Evolutionary conservation across 306 rosid genomes (phyloP).

Genomic region (Cercis canadensis): DNA sequence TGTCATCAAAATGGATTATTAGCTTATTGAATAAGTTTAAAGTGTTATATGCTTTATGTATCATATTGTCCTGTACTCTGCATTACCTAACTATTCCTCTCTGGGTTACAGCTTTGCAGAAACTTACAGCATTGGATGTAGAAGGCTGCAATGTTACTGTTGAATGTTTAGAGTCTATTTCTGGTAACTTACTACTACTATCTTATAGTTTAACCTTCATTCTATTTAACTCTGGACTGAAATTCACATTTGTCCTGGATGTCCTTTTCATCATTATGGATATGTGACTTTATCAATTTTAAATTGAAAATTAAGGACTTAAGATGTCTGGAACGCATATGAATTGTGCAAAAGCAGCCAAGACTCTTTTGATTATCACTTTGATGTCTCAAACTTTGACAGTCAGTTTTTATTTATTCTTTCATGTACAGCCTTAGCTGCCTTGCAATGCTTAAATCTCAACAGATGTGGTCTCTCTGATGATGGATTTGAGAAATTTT

Average conservation of each 20-base stretch:
- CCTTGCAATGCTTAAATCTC: constrained; percentile 78
- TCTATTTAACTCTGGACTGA: constrained; percentile 8
- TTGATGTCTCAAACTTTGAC: constrained; percentile 12
- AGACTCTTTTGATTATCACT: constrained; percentile 5
- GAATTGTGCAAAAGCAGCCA: constrained; percentile 10
- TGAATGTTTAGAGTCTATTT: constrained; percentile 59
- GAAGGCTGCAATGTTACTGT: constrained; percentile 71
- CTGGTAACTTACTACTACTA: constrained; percentile 40
- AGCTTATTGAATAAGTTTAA: too few relatives aligned
- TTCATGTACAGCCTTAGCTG: constrained; percentile 57
- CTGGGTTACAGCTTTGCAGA: constrained; percentile 62
- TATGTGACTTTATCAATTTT: constrained; percentile 17
- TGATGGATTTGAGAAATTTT: constrained; percentile 69
- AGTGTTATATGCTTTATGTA: too few relatives aligned
- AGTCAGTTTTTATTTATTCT: constrained; percentile 19
- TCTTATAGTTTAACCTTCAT: not conserved
- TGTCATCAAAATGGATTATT: constrained; percentile 15
- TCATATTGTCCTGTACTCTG: too few relatives aligned
- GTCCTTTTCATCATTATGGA: not conserved
- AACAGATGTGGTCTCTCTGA: constrained; percentile 79
- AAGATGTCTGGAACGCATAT: constrained; percentile 11
- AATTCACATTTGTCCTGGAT: constrained; percentile 15
- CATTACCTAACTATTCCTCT: not conserved
- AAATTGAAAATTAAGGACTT: constrained; percentile 28
- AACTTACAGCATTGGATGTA: constrained; percentile 57